Conservation (phyloP, 148 eudicot species). For the Spergularia bocconei region DNA sequence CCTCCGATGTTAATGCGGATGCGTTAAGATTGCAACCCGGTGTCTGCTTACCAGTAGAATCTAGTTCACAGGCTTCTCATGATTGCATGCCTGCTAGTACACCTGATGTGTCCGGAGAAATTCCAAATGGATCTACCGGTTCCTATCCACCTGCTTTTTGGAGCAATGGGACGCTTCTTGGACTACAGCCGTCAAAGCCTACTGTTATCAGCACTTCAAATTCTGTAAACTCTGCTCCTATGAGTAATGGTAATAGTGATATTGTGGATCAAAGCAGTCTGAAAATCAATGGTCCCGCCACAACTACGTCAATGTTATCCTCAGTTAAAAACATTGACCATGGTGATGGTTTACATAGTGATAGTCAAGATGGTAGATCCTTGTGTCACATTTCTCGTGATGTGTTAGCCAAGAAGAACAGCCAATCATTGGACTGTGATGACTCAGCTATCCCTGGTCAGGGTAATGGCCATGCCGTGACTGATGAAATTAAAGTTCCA, state of each 20-base stretch:
- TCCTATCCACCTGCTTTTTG: slow-evolving; percentile 50
- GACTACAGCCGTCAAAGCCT: slow-evolving; percentile 94
- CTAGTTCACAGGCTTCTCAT: slow-evolving; percentile 22
- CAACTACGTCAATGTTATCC: slow-evolving; percentile 28
- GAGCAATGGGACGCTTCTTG: slow-evolving; percentile 85
- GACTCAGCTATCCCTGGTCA: slow-evolving; percentile 18
- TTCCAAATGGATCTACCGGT: slow-evolving; percentile 34
- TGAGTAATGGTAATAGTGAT: slow-evolving; percentile 12
- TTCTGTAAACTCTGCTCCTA: slow-evolving; percentile 27
- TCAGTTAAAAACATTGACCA: slow-evolving; percentile 25
- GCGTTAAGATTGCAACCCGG: slow-evolving; percentile 24
- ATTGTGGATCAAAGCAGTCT: slow-evolving; percentile 18
- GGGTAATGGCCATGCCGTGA: slow-evolving; percentile 19
- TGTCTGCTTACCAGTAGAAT: slow-evolving; percentile 27
- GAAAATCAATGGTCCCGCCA: slow-evolving; percentile 25
- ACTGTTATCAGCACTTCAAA: slow-evolving; percentile 47
- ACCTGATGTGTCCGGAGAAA: slow-evolving; percentile 30
- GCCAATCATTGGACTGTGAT: slow-evolving; percentile 23
- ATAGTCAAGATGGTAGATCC: slow-evolving; percentile 27
- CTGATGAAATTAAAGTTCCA: slow-evolving; percentile 28
- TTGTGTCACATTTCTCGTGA: slow-evolving; percentile 34
- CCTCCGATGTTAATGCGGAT: slow-evolving; percentile 5
- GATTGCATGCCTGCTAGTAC: not conserved
- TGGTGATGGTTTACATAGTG: slow-evolving; percentile 17
- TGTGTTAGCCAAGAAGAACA: slow-evolving; percentile 33